These are phyloP conservation scores for Potentilla sterilis DNA, from an alignment of 306 rosid species.

Conservation along the genomic window DNA sequence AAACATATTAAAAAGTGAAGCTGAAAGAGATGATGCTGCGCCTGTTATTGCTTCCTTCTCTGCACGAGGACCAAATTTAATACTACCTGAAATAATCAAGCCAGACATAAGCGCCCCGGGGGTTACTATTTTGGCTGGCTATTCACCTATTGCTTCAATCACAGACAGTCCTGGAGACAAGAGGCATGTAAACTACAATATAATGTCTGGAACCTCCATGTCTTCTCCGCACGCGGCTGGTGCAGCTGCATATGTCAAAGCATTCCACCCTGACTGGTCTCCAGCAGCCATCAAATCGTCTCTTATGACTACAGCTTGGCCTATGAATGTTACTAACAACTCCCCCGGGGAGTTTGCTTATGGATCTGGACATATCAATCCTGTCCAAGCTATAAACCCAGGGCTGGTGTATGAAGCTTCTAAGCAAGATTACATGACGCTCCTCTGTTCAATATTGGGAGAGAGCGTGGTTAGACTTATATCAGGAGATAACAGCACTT, in stretches of 20 bases:
- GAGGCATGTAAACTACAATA: neutral
- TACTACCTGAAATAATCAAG: neutral
- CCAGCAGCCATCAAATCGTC: neutral
- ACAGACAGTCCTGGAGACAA: neutral
- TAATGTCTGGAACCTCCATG: neutral
- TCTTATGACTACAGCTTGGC: neutral
- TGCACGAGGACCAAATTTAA: neutral
- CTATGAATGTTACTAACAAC: neutral
- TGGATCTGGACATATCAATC: neutral
- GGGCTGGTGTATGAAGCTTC: neutral
- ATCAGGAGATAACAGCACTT: neutral
- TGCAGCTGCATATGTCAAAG: neutral
- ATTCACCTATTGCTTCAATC: neutral
- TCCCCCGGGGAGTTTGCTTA: neutral
- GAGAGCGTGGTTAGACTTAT: neutral
- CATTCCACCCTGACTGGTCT: conserved; percentile 2
- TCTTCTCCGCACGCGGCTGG: neutral
- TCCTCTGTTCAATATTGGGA: neutral
- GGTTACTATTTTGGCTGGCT: neutral
- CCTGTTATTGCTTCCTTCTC: neutral
- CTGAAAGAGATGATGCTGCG: neutral
- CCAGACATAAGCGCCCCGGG: neutral
- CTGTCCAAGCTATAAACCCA: neutral
- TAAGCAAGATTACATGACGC: neutral
- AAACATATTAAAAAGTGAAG: neutral